phyloP scores from a whole-genome alignment of 345 rosid species.

The Citrus cavaleriei region DNA sequence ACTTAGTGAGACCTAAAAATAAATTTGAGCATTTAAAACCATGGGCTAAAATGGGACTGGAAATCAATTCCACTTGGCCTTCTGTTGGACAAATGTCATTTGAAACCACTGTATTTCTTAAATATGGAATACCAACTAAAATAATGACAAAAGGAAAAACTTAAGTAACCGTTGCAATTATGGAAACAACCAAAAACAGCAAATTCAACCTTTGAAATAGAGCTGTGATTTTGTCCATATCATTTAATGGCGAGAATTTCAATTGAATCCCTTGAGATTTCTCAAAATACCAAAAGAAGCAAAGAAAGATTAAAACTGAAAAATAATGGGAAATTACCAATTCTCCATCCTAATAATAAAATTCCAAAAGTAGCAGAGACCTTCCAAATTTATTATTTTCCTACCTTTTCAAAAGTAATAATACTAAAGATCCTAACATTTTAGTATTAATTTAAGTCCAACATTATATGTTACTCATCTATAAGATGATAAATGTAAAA shows the following conservation, averaged over 20 bases:
- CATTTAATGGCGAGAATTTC: background rate
- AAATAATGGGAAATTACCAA: no score
- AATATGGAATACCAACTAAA: background rate
- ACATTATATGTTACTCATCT: no score
- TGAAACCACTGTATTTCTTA: background rate
- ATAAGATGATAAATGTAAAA: no score
- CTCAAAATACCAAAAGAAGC: no score
- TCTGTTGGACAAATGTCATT: background rate
- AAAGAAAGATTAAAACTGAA: no score
- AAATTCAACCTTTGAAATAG: background rate
- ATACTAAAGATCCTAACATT: no score
- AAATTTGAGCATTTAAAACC: background rate
- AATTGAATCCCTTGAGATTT: background rate
- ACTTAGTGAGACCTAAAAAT: background rate
- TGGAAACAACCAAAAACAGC: background rate
- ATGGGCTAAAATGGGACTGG: background rate
- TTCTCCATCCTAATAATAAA: no score
- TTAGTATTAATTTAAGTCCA: no score
- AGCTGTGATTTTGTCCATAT: background rate
- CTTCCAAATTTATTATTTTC: no score
- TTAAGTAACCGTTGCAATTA: constrained; percentile 4
- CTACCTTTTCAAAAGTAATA: no score
- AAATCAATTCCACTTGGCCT: background rate
- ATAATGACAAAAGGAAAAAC: background rate
- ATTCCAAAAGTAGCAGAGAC: no score